phyloP scores from a whole-genome alignment of 2,329 filamentous ascomycete species.

The Colletotrichum zoysiae region DNA sequence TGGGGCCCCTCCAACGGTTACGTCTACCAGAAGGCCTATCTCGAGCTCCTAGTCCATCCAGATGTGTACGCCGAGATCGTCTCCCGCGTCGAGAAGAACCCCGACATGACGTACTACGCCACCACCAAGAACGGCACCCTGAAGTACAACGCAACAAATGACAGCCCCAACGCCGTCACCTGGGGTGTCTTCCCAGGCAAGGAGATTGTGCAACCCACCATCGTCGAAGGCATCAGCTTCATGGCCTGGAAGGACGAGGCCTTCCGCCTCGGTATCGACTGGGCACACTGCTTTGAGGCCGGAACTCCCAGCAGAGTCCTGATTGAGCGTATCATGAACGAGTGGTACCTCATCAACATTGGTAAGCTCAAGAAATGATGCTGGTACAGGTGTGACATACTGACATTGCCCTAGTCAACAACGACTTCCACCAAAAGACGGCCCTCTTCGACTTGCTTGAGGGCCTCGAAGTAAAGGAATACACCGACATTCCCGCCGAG shows the following conservation, averaged over 20 bases:
- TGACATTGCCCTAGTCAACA: conserved; percentile 77
- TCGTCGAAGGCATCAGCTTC: conserved; percentile 97
- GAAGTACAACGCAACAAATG: conserved; percentile 84
- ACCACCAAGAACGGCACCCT: conserved; percentile 85
- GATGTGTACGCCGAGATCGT: conserved; percentile 83
- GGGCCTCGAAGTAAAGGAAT: conserved; percentile 73
- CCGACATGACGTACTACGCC: conserved; percentile 92
- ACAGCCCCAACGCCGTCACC: conserved; percentile 96
- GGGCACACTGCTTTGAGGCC: conserved; percentile 90
- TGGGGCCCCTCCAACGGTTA: conserved; percentile 97
- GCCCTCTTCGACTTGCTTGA: conserved; percentile 90
- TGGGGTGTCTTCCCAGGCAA: conserved; percentile 99
- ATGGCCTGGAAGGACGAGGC: conserved; percentile 99
- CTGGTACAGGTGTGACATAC: conserved; percentile 5
- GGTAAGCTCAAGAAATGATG: conserved; percentile 66
- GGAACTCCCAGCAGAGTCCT: conserved; percentile 81
- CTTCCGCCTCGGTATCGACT: conserved; percentile 90
- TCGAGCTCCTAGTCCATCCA: conserved; percentile 90
- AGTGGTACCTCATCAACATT: conserved; percentile 96
- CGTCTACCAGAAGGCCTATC: conserved; percentile 97
- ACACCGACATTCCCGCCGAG: conserved; percentile 63
- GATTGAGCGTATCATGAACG: conserved; percentile 86
- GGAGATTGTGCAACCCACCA: conserved; percentile 99
- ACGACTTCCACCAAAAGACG: conserved; percentile 90
- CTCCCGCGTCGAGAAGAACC: conserved; percentile 79